Evolutionary conservation across 306 rosid species (phyloP), one percentile per base, ranked within the genome.

Genomic region (Quercus glauca): DNA sequence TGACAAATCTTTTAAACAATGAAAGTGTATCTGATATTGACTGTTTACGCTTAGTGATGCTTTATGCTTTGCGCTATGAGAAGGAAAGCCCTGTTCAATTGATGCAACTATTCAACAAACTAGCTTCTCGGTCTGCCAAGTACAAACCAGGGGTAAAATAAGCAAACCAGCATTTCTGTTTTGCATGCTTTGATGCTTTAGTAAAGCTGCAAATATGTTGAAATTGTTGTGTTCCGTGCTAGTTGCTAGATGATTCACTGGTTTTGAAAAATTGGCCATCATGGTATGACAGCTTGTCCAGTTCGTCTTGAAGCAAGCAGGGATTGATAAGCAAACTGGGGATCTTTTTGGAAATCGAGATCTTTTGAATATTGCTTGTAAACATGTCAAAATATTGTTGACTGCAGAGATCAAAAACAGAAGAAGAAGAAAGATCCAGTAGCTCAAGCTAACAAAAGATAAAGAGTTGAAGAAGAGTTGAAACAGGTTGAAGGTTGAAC

Each of bases 21-120:
- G 97, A 90, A 76, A 92, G 88, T 78, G 55, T 92, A 81, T 26
- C 29, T 26, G 29, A 26, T 26, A 26, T 26, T 26, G 29, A 26
- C 29, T 2, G 29, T 26, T 26, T 26, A 26, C 29, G 29, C 29
- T 2, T 26, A 26, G 29, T 26, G 29, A 26, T 26, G 98, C 60
- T 94, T 78, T 94, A 92, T 79, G 96, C 98, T 75, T 85, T 94
- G 87, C 94, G 96, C 73, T 92, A 94, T 77, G 96, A 94, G 86
- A 94, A 94, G 87, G 97, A 94, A 59, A 94, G 96, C 83, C 96
- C 96, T 26, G 98, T 94, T 78, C 94, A 92, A 73, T 87, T 94
- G 82, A 94, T 88, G 94, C 94, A 87, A 87, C 92, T 92, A 82
- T 90, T 90, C 83, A 90, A 87, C 69, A 90, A 90, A 86, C 77